A percentile compares a stretch with the other conserved stretches of the same genome.
Conservation (phyloP, 2,329 filamentous ascomycete genomes). For the Dactylonectria macrodidyma region DNA sequence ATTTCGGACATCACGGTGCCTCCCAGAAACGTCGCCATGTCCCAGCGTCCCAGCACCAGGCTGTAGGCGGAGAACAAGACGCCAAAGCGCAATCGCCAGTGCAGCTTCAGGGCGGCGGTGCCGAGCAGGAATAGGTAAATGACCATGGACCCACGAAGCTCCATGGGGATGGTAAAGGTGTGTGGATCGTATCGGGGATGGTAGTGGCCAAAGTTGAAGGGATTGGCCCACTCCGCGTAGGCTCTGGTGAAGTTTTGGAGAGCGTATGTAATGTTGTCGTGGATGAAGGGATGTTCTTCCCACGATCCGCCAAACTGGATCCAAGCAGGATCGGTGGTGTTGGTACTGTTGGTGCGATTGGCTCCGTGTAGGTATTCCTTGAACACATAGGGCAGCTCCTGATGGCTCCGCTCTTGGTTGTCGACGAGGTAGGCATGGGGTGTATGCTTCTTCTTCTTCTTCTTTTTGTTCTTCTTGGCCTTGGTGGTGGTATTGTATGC, state of each 20-base stretch:
- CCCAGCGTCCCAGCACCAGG: conserved; percentile 55
- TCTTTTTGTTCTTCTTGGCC: conserved; percentile 15
- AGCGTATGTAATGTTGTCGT: conserved; percentile 56
- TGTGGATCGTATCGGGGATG: conserved; percentile 59
- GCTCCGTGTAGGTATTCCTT: not conserved
- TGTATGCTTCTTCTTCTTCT: conserved; percentile 6
- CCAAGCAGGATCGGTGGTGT: conserved; percentile 51
- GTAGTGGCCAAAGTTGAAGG: conserved; percentile 57
- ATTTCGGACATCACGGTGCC: conserved; percentile 56
- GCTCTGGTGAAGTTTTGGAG: conserved; percentile 56
- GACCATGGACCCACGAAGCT: conserved; percentile 58
- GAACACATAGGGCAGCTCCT: conserved; percentile 8
- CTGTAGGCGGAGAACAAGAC: conserved; percentile 52
- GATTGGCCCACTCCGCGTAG: conserved; percentile 58
- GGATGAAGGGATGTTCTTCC: conserved; percentile 59
- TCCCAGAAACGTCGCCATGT: conserved; percentile 58
- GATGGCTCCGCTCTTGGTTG: not conserved
- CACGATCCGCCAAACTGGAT: conserved; percentile 58
- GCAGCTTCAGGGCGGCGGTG: conserved; percentile 54
- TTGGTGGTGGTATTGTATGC: no score
- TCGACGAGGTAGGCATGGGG: conserved; percentile 19
- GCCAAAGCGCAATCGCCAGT: conserved; percentile 52
- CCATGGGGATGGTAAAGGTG: conserved; percentile 60
- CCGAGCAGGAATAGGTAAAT: conserved; percentile 58
- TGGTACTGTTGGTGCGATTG: conserved; percentile 46